phyloP scores from a whole-genome alignment of 805 yeast genomes.

The Debaryomyces castellii region DNA sequence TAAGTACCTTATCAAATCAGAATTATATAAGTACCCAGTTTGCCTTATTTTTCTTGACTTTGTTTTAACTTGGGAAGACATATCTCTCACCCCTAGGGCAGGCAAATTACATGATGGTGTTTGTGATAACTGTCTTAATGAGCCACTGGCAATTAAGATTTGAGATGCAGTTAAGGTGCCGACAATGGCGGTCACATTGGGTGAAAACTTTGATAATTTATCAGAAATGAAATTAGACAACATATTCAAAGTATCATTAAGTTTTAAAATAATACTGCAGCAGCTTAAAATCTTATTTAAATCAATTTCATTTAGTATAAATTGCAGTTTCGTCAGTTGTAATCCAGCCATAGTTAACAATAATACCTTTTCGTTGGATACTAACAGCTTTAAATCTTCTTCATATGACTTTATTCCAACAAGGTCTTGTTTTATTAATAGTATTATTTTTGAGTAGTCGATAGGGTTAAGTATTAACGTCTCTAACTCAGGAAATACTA shows the following conservation, averaged over 20 bases:
- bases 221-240: conserved; percentile 57
- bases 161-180: conserved; percentile 76
- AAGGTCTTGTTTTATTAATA: conserved; percentile 50
- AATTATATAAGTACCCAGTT: conserved; percentile 66
- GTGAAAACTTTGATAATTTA: conserved; percentile 64
- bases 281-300: conserved; percentile 40
- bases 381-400: conserved; percentile 35
- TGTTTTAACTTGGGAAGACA: conserved; percentile 26
- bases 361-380: conserved; percentile 65
- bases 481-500: conserved; percentile 71
- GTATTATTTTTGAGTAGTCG: conserved; percentile 57
- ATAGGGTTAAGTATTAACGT: conserved; percentile 59
- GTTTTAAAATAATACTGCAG: conserved; percentile 46
- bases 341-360: conserved; percentile 73
- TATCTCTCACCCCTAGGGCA: conserved; percentile 60
- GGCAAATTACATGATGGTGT: conserved; percentile 86
- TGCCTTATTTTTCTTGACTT: conserved; percentile 50
- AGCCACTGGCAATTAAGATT: conserved; percentile 66
- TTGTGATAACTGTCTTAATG: conserved; percentile 59
- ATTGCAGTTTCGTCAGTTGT: conserved; percentile 41
- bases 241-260: conserved; percentile 41
- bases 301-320: conserved; percentile 25
- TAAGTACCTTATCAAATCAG: conserved; percentile 57
- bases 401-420: conserved; percentile 27
- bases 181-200: conserved; percentile 71